Evolutionary conservation across 179 eudicot genomes (phyloP).

Genomic region (Silene noctiflora): DNA sequence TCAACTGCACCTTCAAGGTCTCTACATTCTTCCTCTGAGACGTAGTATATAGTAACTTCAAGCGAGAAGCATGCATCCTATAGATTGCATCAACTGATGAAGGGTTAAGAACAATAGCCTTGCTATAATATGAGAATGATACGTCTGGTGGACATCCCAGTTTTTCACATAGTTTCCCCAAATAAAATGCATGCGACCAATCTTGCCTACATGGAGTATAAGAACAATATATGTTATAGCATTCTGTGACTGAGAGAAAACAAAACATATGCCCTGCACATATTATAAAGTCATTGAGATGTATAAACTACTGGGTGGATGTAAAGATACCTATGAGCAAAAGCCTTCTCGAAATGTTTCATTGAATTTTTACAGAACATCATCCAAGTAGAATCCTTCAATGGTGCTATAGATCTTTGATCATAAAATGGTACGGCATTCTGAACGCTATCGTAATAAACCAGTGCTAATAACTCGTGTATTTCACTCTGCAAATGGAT

Average conservation of each 20-base stretch:
- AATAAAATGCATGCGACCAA: slow-evolving; percentile 91
- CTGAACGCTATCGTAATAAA: slow-evolving; percentile 92
- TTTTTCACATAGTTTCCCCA: slow-evolving; percentile 91
- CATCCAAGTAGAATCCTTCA: slow-evolving; percentile 69
- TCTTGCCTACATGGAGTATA: slow-evolving; percentile 60
- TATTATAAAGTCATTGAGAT: background rate
- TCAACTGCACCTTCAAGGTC: slow-evolving; percentile 62
- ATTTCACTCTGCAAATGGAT: slow-evolving; percentile 73
- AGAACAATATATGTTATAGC: slow-evolving; percentile 6
- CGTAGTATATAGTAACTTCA: slow-evolving; percentile 79
- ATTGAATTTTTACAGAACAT: slow-evolving; percentile 75
- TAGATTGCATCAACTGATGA: slow-evolving; percentile 95
- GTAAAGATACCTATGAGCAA: slow-evolving; percentile 61
- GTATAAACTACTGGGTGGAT: background rate
- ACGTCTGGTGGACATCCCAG: slow-evolving; percentile 59
- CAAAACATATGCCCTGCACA: background rate
- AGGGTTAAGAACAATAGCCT: slow-evolving; percentile 75
- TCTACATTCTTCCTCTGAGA: slow-evolving; percentile 58
- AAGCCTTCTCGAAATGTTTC: slow-evolving; percentile 91
- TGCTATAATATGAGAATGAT: slow-evolving; percentile 70
- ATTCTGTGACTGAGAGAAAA: slow-evolving; percentile 4
- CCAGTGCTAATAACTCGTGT: slow-evolving; percentile 94
- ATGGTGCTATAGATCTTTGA: slow-evolving; percentile 67
- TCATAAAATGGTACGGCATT: slow-evolving; percentile 94
- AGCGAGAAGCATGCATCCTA: slow-evolving; percentile 98